Evolutionary conservation across 495 filamentous ascomycete genomes (phyloP), one percentile per base, ranked within the genome.

Genomic region (Penicillium diatomitis): DNA sequence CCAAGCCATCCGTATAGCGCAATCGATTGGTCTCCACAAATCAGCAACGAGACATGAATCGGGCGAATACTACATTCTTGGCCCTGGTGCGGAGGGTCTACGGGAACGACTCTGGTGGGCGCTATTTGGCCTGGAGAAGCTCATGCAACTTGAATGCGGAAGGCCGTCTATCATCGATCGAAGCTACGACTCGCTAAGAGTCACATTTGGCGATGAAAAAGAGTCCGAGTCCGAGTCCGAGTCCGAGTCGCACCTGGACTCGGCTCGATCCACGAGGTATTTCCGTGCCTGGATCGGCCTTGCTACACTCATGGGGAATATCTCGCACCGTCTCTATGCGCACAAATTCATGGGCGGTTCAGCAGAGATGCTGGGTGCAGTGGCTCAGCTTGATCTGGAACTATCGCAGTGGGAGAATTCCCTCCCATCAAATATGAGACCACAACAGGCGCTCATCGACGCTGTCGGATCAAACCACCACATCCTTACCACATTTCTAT

Each of bases 331-430:
- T 38, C 48, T 50, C 0, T 50, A 50, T 39, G 43, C 40, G 8
- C 48, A 50, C 34, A 37, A 35, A 11, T 44, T 50, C 20, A 27
- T 29, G 48, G 48, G 48, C 5, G 48, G 48, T 44, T 50, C 48
- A 5, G 48, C 48, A 11, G 48, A 50, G 33, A 37, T 50, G 32
- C 34, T 50, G 2, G 40, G 48, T n/a, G 33, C 3, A 32, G 48
- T 50, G 6, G 34, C 39, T 8, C 20, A 32, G 9, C n/a, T 48
- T 34, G 40, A 41, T 10, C 40, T n/a, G 3, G 27, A 41, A n/a
- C 40, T 41, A 4, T 5, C 31, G 8, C 28, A 41, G 28, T 41
- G 40, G 40, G 40, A 41, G 28, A 41, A 30, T 31, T 41, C 8
- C 5, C 3, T 41, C 2, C 40, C 40, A n/a, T 27, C 29, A 6